Evolutionary conservation across 2,329 filamentous ascomycete genomes (phyloP), one percentile per base, ranked within the genome.

Genomic region (Macrophomina phaseolina): DNA sequence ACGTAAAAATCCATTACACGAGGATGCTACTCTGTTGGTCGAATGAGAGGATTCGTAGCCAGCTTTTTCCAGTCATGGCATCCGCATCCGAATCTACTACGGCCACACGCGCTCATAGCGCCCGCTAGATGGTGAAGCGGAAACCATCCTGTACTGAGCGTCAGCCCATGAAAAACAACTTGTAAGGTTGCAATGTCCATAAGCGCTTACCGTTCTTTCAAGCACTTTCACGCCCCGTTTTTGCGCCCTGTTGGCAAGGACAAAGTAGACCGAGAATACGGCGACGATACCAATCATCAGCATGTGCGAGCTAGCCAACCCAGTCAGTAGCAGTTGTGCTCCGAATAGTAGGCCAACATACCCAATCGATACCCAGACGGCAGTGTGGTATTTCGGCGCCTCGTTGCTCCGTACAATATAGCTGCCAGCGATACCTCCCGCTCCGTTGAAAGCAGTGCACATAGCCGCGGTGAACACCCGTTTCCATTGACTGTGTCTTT

Each of bases 281-380:
- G 72, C 80, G 14, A 89, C 82, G 34, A 87, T 79, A 1, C 68
- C 79, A 67, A 89, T 84, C 67, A 89, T 87, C 65, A 88, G 69
- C n/a, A 87, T 78, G 70, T 89, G 86, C 2, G 84, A 87, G n/a
- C 85, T 73, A 38, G 30, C 58, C 18, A 6, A 51, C 28, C 40
- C 5, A n/a, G 52, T 68, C 49, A 68, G 60, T 36, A n/a, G n/a
- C 9, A 34, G 23, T 23, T 23, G 23, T 23, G 11, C 4, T 8
- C n/a, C 11, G 48, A 32, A 12, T 11, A n/a, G 30, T 11, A 23
- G n/a, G n/a, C 30, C 8, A 4, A 69, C 72, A 52, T 70, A 81
- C 67, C 85, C 88, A 67, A 91, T 89, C 12, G 86, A 88, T 14
- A 90, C 83, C 87, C 88, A 91, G 14, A 91, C 84, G 1, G 89